Evolutionary conservation across 352 stramenopile species (phyloP).

Genomic region (Phytophthora sp.): DNA sequence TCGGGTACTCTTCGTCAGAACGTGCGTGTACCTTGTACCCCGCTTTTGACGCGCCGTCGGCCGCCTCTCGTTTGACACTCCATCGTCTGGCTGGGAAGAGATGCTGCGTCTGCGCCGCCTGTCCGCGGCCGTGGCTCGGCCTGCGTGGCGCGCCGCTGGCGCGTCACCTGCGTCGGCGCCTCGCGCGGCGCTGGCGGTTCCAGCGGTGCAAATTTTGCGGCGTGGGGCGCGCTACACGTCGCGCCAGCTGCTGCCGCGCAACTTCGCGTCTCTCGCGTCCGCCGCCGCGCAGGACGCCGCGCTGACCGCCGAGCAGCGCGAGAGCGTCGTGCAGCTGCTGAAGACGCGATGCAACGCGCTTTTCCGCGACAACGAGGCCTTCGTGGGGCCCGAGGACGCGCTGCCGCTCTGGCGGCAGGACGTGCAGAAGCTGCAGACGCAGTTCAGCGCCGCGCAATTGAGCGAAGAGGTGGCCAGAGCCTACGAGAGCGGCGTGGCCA

Average conservation of each 20-base stretch:
- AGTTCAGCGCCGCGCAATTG: conserved; percentile 16
- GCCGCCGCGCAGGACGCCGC: not conserved
- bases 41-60: too few relatives aligned
- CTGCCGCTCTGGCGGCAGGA: conserved; percentile 43
- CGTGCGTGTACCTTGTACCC: too few relatives aligned
- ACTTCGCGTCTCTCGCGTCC: conserved; percentile 17
- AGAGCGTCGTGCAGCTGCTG: conserved; percentile 42
- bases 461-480: conserved; percentile 41
- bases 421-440: conserved; percentile 31
- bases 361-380: conserved; percentile 50
- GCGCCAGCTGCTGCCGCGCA: not conserved
- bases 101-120: conserved; percentile 41
- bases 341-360: conserved; percentile 63
- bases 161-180: not conserved
- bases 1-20: not conserved
- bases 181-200: not conserved
- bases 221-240: not conserved
- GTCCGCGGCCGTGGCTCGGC: not conserved
- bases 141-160: not conserved
- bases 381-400: conserved; percentile 26
- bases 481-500: conserved; percentile 74
- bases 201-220: conserved; percentile 8
- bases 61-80: conserved; percentile 13
- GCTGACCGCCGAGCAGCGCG: conserved; percentile 14
- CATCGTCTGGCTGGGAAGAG: conserved; percentile 29